Conservation (phyloP, 1,139 yeast genomes). For the Diutina ranongensis region DNA sequence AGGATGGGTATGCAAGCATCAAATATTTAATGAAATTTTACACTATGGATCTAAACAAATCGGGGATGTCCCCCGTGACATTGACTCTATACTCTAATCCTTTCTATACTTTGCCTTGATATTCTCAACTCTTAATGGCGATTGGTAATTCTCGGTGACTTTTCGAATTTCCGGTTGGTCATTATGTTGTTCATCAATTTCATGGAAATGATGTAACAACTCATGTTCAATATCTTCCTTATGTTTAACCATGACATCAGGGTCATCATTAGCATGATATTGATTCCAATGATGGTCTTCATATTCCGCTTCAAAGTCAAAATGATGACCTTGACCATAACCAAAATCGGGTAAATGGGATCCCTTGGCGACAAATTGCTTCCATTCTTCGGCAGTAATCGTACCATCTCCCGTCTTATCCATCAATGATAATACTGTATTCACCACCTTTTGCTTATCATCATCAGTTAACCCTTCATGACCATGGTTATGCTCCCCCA, state of each 20-base stretch:
- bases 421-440: conserved; percentile 43
- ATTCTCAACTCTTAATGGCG: conserved; percentile 27
- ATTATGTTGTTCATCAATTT: conserved; percentile 59
- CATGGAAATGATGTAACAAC: conserved; percentile 76
- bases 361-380: conserved; percentile 47
- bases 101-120: conserved; percentile 22
- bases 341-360: conserved; percentile 86
- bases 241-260: conserved; percentile 69
- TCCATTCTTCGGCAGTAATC: conserved; percentile 62
- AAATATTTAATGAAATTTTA: no score
- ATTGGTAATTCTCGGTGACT: conserved; percentile 18
- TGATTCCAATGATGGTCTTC: conserved; percentile 93
- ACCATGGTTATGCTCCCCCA: conserved; percentile 67
- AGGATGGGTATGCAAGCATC: no score
- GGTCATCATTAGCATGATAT: conserved; percentile 72
- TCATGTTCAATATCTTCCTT: conserved; percentile 90
- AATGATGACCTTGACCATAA: conserved; percentile 93
- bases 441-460: conserved; percentile 46
- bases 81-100: not conserved
- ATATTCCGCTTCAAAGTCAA: conserved; percentile 86
- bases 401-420: conserved; percentile 60
- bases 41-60: no score
- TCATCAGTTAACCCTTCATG: conserved; percentile 38
- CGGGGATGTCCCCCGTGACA: no score
- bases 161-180: conserved; percentile 33